Evolutionary conservation across 768 basidiomycete species (phyloP).

Genomic region (Podaxis sp.): DNA sequence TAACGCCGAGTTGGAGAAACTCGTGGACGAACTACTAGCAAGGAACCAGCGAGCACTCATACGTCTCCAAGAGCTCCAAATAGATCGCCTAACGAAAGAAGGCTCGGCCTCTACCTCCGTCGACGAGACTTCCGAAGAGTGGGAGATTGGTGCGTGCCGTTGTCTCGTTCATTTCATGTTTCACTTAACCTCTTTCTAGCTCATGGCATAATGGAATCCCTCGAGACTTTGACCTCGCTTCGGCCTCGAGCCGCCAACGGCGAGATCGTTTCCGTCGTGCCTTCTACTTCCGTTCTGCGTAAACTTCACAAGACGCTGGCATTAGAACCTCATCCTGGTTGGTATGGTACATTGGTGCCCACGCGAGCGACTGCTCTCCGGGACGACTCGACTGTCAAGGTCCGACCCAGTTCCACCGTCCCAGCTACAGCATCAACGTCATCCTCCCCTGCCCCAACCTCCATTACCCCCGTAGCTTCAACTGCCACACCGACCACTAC

Average conservation of each 20-base stretch:
- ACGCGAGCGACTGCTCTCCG: constrained; percentile 59
- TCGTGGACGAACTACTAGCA: constrained; percentile 67
- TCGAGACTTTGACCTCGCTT: constrained; percentile 65
- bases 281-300: constrained; percentile 63
- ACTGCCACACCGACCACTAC: constrained; percentile 27
- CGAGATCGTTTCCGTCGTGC: constrained; percentile 51
- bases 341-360: constrained; percentile 72
- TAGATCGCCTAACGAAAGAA: constrained; percentile 47
- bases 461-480: constrained; percentile 25
- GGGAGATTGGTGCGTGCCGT: constrained; percentile 67
- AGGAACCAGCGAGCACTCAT: constrained; percentile 63
- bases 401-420: constrained; percentile 38
- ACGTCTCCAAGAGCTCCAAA: constrained; percentile 67
- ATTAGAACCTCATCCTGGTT: constrained; percentile 57
- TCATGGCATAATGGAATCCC: constrained; percentile 69
- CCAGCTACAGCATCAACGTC: constrained; percentile 30
- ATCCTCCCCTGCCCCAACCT: constrained; percentile 23
- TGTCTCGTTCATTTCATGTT: constrained; percentile 14
- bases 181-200: constrained; percentile 35
- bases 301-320: constrained; percentile 73
- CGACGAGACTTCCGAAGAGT: constrained; percentile 76
- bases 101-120: constrained; percentile 44
- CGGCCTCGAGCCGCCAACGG: constrained; percentile 56
- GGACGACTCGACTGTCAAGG: constrained; percentile 74
- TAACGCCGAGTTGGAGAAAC: constrained; percentile 64